Percentiles rank a stretch among this genome's conserved stretches.
phyloP scores from a whole-genome alignment of 495 filamentous ascomycete genomes.

The Podospora conica region DNA sequence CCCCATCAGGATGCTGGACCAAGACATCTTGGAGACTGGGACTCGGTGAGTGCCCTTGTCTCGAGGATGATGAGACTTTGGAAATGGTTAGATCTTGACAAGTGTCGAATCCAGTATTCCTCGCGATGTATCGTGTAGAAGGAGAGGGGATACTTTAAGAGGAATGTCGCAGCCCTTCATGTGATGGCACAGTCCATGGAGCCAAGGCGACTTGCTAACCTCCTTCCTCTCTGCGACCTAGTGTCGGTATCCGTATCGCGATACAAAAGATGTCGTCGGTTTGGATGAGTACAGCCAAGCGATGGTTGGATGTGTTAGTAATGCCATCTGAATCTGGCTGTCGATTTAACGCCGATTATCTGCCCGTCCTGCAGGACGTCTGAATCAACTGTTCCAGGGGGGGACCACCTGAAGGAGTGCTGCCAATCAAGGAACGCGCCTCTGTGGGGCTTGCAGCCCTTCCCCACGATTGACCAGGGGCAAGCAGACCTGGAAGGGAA shows the following conservation, averaged over 20 bases:
- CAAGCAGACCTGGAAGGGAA: slow-evolving; percentile 13
- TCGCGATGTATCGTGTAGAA: background rate
- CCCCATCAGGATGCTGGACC: background rate
- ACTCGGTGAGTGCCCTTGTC: background rate
- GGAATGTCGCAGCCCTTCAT: background rate
- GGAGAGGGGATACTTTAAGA: background rate
- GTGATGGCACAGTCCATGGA: background rate
- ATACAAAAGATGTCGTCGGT: background rate
- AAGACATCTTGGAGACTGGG: background rate
- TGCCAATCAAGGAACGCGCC: slow-evolving; percentile 4
- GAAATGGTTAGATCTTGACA: slow-evolving; percentile 1
- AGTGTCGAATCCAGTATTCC: background rate
- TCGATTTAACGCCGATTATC: slow-evolving; percentile 19
- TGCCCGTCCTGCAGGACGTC: background rate
- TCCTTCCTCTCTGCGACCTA: background rate
- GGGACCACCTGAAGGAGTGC: background rate
- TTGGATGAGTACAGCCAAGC: background rate
- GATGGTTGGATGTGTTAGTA: slow-evolving; percentile 17
- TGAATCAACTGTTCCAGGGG: slow-evolving; percentile 4
- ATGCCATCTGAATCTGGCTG: background rate
- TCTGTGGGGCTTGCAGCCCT: background rate
- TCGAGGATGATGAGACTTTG: background rate
- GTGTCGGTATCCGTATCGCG: background rate
- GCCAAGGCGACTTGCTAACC: background rate
- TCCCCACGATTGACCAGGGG: slow-evolving; percentile 6